A percentile compares a stretch with the other conserved stretches of the same genome.
phyloP scores from a whole-genome alignment of 345 rosid genomes.

The Salix udensis region DNA sequence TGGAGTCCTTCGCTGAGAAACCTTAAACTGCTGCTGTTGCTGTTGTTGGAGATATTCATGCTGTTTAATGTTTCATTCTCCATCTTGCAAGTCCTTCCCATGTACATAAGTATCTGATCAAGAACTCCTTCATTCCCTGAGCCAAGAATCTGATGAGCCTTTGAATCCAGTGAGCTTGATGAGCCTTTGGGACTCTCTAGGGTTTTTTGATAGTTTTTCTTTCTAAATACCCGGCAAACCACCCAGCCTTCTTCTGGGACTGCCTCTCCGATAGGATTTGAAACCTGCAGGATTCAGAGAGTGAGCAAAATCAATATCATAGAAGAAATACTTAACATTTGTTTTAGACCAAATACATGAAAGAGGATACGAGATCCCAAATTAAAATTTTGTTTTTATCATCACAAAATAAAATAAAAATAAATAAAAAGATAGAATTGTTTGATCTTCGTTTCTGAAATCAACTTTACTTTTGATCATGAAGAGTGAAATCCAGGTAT shows the following conservation, averaged over 20 bases:
- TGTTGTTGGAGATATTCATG: slow-evolving; percentile 14
- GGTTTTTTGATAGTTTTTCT: slow-evolving; percentile 84
- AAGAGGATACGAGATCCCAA: background rate
- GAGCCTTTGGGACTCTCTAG: slow-evolving; percentile 64
- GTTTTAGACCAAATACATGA: background rate
- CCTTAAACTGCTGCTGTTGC: slow-evolving; percentile 12
- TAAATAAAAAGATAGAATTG: background rate
- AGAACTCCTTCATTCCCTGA: slow-evolving; percentile 42
- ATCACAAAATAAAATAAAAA: background rate
- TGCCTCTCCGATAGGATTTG: slow-evolving; percentile 45
- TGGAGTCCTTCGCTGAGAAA: slow-evolving; percentile 26
- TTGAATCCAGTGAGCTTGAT: slow-evolving; percentile 46
- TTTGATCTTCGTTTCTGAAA: background rate
- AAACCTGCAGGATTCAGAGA: slow-evolving; percentile 27
- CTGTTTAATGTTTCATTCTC: slow-evolving; percentile 36
- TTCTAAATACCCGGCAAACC: slow-evolving; percentile 85
- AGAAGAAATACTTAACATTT: background rate
- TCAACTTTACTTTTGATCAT: background rate
- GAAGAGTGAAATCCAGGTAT: background rate
- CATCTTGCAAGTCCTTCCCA: slow-evolving; percentile 64
- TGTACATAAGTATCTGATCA: slow-evolving; percentile 63
- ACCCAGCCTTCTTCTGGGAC: slow-evolving; percentile 92
- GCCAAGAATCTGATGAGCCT: slow-evolving; percentile 30
- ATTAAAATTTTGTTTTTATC: background rate
- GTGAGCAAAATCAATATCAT: background rate